Base-by-base conservation (phyloP, 768 basidiomycete species). In the Tricholoma terreum region DNA sequence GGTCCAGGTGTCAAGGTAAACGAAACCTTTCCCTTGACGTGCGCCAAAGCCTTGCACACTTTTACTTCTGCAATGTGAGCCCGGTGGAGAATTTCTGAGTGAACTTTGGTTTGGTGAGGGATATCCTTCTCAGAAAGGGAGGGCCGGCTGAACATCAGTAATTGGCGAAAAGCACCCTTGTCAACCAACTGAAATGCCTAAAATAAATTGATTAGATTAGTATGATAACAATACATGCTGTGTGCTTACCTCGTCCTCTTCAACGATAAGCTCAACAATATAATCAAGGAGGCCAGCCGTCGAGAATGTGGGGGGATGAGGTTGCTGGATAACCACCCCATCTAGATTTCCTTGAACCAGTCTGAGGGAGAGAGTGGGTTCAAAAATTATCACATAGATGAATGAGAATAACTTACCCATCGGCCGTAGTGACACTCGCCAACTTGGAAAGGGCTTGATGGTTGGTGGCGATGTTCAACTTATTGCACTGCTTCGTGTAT, bases 1-100 rank as follows among this genome's bases (percentile, higher is more conserved):
- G 0, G 62, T 67, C 62, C 66, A 67, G 42, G 58, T 43, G 24
- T 67, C 58, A 65, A 67, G 4, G 66, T 63, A 8, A 63, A 52
- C 8, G 46, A 48, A 48, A 48, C 46, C 46, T 48, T 48, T 14
- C 27, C 27, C 27, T 48, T 14, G 7, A 31, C 30, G 24, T 48
- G n/a, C 30, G 46, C 15, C 30, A 48, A 48, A 48, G 46, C 46
- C 12, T 45, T 21, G 0, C 0, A 24, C 1, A 48, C 46, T 48
- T 48, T 48, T 24, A 48, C 46, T 10, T 48, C 46, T 30, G 46
- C 46, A 48, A 2, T 5, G 12, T 4, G 30, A 48, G n/a, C n/a
- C n/a, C n/a, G n/a, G n/a, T n/a, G n/a, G n/a, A n/a, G n/a, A n/a
- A n/a, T n/a, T n/a, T n/a, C n/a, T n/a, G n/a, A n/a, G n/a, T n/a